A percentile compares a stretch with the other conserved stretches of the same genome.
Evolutionary conservation across 2,329 filamentous ascomycete genomes (phyloP).

Genomic region (Aspergillus latus): DNA sequence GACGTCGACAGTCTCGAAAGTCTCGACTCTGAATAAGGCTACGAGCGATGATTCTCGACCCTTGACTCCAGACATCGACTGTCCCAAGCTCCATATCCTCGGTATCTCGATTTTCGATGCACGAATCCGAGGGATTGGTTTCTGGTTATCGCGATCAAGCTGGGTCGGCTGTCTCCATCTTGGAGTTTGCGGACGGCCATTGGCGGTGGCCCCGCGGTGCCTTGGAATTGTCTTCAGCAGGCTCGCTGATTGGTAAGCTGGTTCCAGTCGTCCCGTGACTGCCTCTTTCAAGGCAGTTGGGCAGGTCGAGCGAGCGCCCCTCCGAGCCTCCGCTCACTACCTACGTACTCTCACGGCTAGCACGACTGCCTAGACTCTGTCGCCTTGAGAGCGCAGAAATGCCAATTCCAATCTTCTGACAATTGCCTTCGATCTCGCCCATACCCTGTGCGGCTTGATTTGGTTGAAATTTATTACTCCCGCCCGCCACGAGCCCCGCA

Average conservation of each 20-base stretch:
- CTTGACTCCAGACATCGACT: background rate
- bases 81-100: background rate
- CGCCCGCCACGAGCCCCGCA: background rate
- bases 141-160: background rate
- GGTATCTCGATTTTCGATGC: background rate
- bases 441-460: background rate
- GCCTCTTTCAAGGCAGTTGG: background rate
- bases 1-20: no score
- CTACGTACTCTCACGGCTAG: background rate
- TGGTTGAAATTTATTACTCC: background rate
- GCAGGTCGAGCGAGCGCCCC: background rate
- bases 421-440: background rate
- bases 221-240: background rate
- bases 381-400: background rate
- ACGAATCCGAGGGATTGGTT: background rate
- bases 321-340: background rate
- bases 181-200: background rate
- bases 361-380: no score
- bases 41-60: background rate
- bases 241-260: background rate
- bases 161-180: background rate
- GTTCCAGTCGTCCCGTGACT: background rate
- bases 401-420: background rate
- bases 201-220: background rate
- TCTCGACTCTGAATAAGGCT: no score